Evolutionary conservation across 495 filamentous ascomycete genomes (phyloP).

Genomic region (Cercophora sp.): DNA sequence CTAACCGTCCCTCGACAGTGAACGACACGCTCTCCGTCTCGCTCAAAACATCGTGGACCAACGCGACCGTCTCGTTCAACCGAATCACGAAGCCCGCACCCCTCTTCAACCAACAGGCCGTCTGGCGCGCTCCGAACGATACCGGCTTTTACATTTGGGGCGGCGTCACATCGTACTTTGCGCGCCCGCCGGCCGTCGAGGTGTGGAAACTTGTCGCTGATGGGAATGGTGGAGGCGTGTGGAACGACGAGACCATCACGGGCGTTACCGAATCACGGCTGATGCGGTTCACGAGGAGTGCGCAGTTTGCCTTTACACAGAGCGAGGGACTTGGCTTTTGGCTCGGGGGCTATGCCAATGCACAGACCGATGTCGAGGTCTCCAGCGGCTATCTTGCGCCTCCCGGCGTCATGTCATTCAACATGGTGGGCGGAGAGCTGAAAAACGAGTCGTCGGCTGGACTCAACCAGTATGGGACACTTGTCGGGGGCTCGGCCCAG

Average conservation of each 20-base stretch:
- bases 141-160: slow-evolving; percentile 32
- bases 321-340: slow-evolving; percentile 20
- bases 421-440: slow-evolving; percentile 32
- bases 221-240: slow-evolving; percentile 27
- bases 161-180: slow-evolving; percentile 18
- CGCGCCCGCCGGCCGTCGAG: slow-evolving; percentile 18
- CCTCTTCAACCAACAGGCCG: slow-evolving; percentile 25
- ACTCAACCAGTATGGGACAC: slow-evolving; percentile 27
- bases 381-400: slow-evolving; percentile 19
- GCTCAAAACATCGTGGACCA: slow-evolving; percentile 30
- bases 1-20: background rate
- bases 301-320: background rate
- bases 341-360: slow-evolving; percentile 26
- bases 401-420: slow-evolving; percentile 29
- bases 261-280: slow-evolving; percentile 24
- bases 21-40: slow-evolving; percentile 29
- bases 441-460: slow-evolving; percentile 24
- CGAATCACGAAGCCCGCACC: slow-evolving; percentile 26
- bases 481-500: slow-evolving; percentile 28
- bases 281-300: background rate
- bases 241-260: slow-evolving; percentile 27
- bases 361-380: slow-evolving; percentile 23
- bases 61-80: slow-evolving; percentile 24
- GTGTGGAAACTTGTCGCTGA: slow-evolving; percentile 30
- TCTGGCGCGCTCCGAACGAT: slow-evolving; percentile 25